Conservation (phyloP, 2,329 filamentous ascomycete genomes). For the Epichloe sylvatica region DNA sequence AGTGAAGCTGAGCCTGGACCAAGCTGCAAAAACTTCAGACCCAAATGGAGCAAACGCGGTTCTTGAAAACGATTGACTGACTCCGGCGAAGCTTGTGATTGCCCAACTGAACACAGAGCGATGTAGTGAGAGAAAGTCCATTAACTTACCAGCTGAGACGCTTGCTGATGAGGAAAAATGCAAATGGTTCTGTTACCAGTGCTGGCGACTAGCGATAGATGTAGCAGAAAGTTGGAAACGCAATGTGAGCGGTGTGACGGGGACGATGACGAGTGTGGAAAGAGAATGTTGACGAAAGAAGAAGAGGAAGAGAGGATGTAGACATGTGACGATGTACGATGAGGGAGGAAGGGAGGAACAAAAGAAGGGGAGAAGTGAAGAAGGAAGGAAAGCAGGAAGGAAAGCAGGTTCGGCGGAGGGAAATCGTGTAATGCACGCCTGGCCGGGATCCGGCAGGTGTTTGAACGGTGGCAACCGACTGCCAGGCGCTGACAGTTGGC, state of each 20-base stretch:
- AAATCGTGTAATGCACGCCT: not conserved
- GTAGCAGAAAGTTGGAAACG: too few relatives aligned
- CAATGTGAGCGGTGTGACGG: too few relatives aligned
- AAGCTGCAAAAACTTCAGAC: too few relatives aligned
- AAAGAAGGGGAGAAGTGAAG: slow-evolving; percentile 6
- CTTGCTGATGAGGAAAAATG: not conserved
- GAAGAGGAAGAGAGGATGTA: not conserved
- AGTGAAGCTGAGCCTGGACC: too few relatives aligned
- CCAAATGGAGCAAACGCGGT: too few relatives aligned
- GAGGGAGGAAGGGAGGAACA: not conserved
- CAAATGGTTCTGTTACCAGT: not conserved
- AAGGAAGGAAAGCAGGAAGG: slow-evolving; percentile 4
- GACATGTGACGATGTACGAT: not conserved
- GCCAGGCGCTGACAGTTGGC: not conserved
- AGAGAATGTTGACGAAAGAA: too few relatives aligned
- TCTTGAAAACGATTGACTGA: too few relatives aligned
- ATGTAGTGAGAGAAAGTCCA: not conserved
- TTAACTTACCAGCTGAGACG: not conserved
- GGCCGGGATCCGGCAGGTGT: not conserved
- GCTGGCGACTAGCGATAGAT: not conserved
- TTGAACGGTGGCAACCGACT: not conserved
- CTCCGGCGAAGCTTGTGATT: too few relatives aligned
- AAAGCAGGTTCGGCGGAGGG: slow-evolving; percentile 3
- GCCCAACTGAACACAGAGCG: too few relatives aligned
- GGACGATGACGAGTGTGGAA: too few relatives aligned